Evolutionary conservation across 176 grass and related monocot genomes (phyloP).

Genomic region (Avena sativa): DNA sequence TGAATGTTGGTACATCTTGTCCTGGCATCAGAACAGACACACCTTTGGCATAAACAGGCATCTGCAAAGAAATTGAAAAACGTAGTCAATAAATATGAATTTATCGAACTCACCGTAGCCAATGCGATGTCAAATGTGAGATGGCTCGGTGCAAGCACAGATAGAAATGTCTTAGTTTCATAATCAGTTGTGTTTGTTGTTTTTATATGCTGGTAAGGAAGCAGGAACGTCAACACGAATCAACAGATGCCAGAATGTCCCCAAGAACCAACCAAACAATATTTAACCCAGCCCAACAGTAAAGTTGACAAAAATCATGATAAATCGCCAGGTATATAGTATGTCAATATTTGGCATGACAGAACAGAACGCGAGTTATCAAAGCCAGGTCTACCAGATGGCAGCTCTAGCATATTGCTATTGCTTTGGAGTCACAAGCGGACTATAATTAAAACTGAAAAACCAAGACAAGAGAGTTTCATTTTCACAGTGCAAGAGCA

Average conservation of each 20-base stretch:
- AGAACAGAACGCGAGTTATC: not conserved
- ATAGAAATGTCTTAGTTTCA: not conserved
- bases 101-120: not conserved
- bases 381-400: not conserved
- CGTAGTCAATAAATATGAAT: not conserved
- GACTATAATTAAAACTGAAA: not conserved
- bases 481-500: not conserved
- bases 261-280: not conserved
- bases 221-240: not conserved
- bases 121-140: not conserved
- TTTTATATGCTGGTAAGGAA: not conserved
- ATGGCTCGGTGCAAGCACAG: not conserved
- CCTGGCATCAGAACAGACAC: slow-evolving; percentile 96
- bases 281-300: not conserved
- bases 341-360: not conserved
- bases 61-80: slow-evolving; percentile 54
- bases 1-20: slow-evolving; percentile 78
- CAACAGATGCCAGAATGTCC: not conserved
- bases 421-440: not conserved
- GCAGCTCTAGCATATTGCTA: not conserved
- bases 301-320: not conserved
- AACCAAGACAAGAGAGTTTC: not conserved
- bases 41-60: slow-evolving; percentile 81
- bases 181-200: not conserved
- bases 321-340: not conserved